Evolutionary conservation across 768 basidiomycete genomes (phyloP).

Genomic region (Leccinum olivaceopallidum): DNA sequence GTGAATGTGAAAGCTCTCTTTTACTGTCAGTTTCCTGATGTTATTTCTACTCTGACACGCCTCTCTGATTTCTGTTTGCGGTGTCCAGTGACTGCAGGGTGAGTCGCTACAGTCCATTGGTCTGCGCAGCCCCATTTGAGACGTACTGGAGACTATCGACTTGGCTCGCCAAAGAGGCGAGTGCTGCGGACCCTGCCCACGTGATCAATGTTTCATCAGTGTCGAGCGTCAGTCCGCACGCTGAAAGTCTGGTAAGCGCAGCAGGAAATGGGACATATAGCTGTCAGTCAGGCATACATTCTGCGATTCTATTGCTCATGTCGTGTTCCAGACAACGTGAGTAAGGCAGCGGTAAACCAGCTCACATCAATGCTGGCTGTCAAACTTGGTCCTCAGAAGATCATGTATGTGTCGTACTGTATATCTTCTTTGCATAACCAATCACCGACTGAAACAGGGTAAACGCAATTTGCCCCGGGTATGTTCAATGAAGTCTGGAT

Average conservation of each 20-base stretch:
- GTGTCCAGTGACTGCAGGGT: constrained; percentile 46
- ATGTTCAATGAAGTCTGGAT: constrained; percentile 10
- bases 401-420: constrained; percentile 54
- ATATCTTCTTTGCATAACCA: background rate
- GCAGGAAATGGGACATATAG: constrained; percentile 72
- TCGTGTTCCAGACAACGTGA: constrained; percentile 59
- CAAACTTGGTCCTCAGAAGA: constrained; percentile 56
- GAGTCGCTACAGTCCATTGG: constrained; percentile 3
- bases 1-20: constrained; percentile 87
- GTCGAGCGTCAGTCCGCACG: constrained; percentile 52
- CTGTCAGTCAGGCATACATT: constrained; percentile 52
- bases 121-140: background rate
- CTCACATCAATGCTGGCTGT: constrained; percentile 71
- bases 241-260: constrained; percentile 49
- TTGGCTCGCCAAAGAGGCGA: constrained; percentile 67
- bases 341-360: constrained; percentile 88
- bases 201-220: constrained; percentile 85
- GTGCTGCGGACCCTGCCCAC: constrained; percentile 62
- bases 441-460: constrained; percentile 46
- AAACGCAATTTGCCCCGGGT: constrained; percentile 86
- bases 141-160: constrained; percentile 29
- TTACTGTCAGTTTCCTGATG: constrained; percentile 54
- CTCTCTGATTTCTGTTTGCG: background rate
- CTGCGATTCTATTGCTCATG: background rate
- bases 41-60: background rate